A percentile compares a stretch with the other conserved stretches of the same genome.
Evolutionary conservation across 1,139 yeast genomes (phyloP).

Genomic region (Diutina scorzettiae): DNA sequence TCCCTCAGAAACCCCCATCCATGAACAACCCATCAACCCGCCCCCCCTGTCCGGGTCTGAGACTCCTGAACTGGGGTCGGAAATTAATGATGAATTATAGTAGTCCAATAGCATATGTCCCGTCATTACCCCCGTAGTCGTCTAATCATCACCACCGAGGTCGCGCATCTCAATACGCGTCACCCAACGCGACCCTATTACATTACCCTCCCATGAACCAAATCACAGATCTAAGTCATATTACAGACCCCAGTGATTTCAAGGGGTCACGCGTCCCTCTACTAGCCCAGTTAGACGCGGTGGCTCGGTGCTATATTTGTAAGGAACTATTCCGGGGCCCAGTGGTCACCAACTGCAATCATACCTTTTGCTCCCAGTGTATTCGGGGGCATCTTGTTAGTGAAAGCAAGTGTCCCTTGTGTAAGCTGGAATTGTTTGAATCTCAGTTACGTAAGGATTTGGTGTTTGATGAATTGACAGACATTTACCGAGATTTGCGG

Average conservation of each 20-base stretch:
- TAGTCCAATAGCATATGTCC: too few relatives aligned
- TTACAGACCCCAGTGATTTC: constrained; percentile 66
- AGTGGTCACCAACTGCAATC: constrained; percentile 76
- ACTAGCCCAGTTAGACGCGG: constrained; percentile 51
- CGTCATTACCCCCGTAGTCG: too few relatives aligned
- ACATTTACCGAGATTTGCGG: constrained; percentile 39
- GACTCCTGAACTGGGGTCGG: neutral
- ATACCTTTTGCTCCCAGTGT: constrained; percentile 85
- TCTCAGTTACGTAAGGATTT: constrained; percentile 58
- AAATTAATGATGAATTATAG: neutral
- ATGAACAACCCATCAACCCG: too few relatives aligned
- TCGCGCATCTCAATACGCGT: too few relatives aligned
- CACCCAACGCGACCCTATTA: too few relatives aligned
- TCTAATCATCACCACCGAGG: too few relatives aligned
- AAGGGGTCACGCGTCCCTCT: constrained; percentile 37
- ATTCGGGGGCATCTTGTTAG: constrained; percentile 58
- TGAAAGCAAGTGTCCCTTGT: constrained; percentile 65
- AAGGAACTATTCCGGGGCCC: constrained; percentile 79
- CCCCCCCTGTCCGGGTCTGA: too few relatives aligned
- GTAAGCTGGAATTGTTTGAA: constrained; percentile 62
- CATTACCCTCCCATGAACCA: neutral
- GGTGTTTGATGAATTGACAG: constrained; percentile 61
- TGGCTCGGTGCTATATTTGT: constrained; percentile 82
- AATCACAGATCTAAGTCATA: neutral
- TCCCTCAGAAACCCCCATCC: neutral